Evolutionary conservation across 768 basidiomycete genomes (phyloP).

Genomic region (Hysterangium stoloniferum): DNA sequence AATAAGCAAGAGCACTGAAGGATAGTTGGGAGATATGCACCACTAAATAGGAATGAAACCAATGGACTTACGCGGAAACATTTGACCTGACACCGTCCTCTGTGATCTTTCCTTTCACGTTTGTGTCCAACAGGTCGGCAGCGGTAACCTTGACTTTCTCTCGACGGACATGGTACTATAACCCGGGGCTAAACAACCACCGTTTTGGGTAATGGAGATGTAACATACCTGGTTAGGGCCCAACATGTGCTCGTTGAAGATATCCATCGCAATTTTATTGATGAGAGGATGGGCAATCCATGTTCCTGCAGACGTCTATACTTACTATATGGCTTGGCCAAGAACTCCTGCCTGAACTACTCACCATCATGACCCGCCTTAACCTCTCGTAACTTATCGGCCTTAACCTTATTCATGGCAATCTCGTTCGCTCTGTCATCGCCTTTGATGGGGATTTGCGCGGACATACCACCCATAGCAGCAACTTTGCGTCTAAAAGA

Average conservation of each 20-base stretch:
- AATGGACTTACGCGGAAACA: constrained; percentile 61
- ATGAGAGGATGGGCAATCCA: constrained; percentile 99
- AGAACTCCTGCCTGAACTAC: too few relatives aligned
- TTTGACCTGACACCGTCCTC: constrained; percentile 81
- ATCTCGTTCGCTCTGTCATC: constrained; percentile 85
- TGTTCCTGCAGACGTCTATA: constrained; percentile 30
- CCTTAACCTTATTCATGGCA: constrained; percentile 91
- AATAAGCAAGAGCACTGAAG: constrained; percentile 75
- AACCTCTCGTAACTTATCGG: constrained; percentile 94
- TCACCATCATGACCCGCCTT: constrained; percentile 90
- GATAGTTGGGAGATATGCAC: too few relatives aligned
- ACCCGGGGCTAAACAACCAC: too few relatives aligned
- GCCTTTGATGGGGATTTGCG: constrained; percentile 99
- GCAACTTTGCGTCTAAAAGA: constrained; percentile 85
- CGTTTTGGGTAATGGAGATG: too few relatives aligned
- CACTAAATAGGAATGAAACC: too few relatives aligned
- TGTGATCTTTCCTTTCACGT: constrained; percentile 84
- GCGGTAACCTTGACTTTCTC: constrained; percentile 87
- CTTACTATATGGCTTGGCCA: neutral
- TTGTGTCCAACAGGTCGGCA: constrained; percentile 74
- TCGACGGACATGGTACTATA: constrained; percentile 83
- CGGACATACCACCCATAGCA: constrained; percentile 99
- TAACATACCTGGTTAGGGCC: constrained; percentile 98
- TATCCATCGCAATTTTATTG: constrained; percentile 77
- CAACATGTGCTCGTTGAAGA: constrained; percentile 93